Base-by-base conservation (phyloP, 139 green algal genomes). In the Spirogloea muscicola region DNA sequence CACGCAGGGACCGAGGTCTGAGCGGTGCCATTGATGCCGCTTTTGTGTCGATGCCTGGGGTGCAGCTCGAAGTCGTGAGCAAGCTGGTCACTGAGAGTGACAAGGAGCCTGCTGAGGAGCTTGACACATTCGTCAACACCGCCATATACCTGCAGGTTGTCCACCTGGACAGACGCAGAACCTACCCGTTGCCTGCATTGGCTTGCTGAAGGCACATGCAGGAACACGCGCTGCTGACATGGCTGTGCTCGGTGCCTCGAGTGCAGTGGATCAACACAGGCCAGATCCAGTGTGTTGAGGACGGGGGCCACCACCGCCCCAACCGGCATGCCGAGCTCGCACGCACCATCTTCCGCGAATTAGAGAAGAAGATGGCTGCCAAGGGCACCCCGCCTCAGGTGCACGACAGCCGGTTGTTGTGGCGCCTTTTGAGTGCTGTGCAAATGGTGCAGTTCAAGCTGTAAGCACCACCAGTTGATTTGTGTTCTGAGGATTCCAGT, bases 201-300 rank as follows among this genome's bases (percentile, higher is more conserved):
- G 43, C 13, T 25, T 16, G 16, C 43, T 51, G 43, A 16, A 51
- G 43, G 13, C 5, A 5, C 34, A 9, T 9, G 34, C 31, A 9
- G 5, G 7, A n/a, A 10, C 31, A 38, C 34, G 31, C 34, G n/a
- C 31, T n/a, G 5, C 9, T 60, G n/a, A 60, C 7, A n/a, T 18
- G 51, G 31, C 51, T 33, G n/a, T 10, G 59, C 40, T 21, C 2
- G 18, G 52, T 3, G 52, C 2, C 2, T 63, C 2, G 18, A 33
- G 10, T 91, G 67, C 90, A 91, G 55, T 97, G 91, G 91, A 86
- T 99, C 58, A 89, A 81, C 81, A 93, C 86, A 2, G 94, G 94
- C 9, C 88, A 91, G 9, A 88, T 99, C 39, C 25, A 68, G 2
- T 98, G 94, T 73, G 91, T 90, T 6, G 94, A 99, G 84, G 86